phyloP scores from a whole-genome alignment of 176 grass and related monocot genomes.

The Puya raimondii region DNA sequence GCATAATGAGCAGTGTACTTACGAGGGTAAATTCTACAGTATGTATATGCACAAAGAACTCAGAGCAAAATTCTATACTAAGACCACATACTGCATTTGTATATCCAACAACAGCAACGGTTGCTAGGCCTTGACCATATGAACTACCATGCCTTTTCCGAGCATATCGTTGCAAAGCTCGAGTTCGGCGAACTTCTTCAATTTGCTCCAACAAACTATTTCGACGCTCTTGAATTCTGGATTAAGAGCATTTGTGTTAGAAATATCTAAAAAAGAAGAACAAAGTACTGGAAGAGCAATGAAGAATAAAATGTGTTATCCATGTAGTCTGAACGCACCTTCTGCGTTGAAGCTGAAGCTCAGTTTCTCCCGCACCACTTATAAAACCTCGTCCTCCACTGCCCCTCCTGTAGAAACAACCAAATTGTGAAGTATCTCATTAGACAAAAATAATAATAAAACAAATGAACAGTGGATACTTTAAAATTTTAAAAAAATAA shows the following conservation, averaged over 20 bases:
- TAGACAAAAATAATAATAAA: not conserved
- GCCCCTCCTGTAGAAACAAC: slow-evolving; percentile 61
- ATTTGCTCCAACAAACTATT: slow-evolving; percentile 66
- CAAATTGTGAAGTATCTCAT: not conserved
- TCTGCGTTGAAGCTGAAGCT: slow-evolving; percentile 93
- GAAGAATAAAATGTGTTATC: not conserved
- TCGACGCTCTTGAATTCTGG: slow-evolving; percentile 73
- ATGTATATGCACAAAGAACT: too few relatives aligned
- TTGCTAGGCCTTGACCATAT: slow-evolving; percentile 70
- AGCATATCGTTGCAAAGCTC: slow-evolving; percentile 68
- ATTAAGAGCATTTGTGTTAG: slow-evolving; percentile 5
- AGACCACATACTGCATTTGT: slow-evolving; percentile 82
- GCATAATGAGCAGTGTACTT: too few relatives aligned
- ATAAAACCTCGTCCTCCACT: slow-evolving; percentile 81
- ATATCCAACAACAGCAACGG: slow-evolving; percentile 87
- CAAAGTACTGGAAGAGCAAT: slow-evolving; percentile 17
- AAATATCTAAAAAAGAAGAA: slow-evolving; percentile 12
- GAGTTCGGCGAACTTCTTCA: slow-evolving; percentile 66
- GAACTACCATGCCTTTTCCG: slow-evolving; percentile 74
- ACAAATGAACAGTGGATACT: not conserved
- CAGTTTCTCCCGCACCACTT: slow-evolving; percentile 96
- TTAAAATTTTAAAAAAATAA: not conserved
- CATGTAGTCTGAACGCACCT: slow-evolving; percentile 40
- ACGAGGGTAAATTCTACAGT: too few relatives aligned
- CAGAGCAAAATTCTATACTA: slow-evolving; percentile 13